A percentile compares a stretch with the other conserved stretches of the same genome.
Evolutionary conservation across 2,329 filamentous ascomycete species (phyloP).

Genomic region (Phoma sp.): DNA sequence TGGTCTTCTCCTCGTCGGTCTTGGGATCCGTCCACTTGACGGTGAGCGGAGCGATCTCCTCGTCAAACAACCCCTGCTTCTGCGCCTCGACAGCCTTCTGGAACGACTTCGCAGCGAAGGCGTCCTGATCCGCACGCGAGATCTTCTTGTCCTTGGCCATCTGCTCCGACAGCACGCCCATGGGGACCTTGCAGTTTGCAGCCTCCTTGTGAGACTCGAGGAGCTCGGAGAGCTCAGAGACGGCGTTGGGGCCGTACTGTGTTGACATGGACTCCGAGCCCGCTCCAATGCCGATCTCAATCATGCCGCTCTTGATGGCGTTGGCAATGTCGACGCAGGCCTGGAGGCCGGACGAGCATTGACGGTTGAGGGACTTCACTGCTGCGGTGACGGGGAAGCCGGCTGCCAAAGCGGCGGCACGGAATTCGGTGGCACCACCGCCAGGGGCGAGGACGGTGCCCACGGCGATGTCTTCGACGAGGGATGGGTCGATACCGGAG

Average conservation of each 20-base stretch:
- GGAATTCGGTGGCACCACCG: constrained; percentile 95
- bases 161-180: constrained; percentile 90
- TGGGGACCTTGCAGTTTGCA: constrained; percentile 96
- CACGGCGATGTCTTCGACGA: constrained; percentile 92
- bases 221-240: constrained; percentile 89
- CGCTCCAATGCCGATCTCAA: constrained; percentile 90
- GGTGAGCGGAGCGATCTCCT: constrained; percentile 86
- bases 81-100: constrained; percentile 88
- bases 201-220: constrained; percentile 81
- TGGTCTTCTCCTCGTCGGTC: constrained; percentile 80
- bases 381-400: constrained; percentile 86
- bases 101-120: constrained; percentile 93
- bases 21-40: constrained; percentile 92
- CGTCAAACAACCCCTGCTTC: constrained; percentile 84
- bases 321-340: constrained; percentile 94
- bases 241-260: constrained; percentile 88
- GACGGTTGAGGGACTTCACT: constrained; percentile 88
- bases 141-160: constrained; percentile 90
- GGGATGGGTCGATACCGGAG: constrained; percentile 83
- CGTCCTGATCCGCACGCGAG: constrained; percentile 76
- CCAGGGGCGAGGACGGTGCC: constrained; percentile 91
- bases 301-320: constrained; percentile 89
- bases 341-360: constrained; percentile 92
- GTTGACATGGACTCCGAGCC: constrained; percentile 96
- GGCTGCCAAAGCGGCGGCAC: constrained; percentile 86